Percentiles rank a stretch among this genome's conserved stretches.
These are phyloP conservation scores for Chaetomium sp. DNA, from an alignment of 2,329 filamentous ascomycete genomes.

Conservation along the genomic window DNA sequence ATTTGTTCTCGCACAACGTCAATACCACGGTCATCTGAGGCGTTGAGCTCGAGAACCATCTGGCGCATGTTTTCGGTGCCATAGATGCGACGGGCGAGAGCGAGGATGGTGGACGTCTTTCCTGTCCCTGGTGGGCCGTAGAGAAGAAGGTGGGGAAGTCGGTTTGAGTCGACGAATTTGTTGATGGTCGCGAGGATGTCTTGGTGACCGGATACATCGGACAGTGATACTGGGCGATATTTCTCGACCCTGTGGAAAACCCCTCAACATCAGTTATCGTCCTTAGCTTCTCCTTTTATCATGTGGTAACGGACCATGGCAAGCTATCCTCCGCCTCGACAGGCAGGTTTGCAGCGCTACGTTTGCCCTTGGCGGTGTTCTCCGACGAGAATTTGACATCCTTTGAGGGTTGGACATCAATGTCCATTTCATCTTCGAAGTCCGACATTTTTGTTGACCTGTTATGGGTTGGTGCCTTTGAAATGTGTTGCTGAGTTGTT, in stretches of 20 bases:
- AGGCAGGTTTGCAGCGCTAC: conserved; percentile 85
- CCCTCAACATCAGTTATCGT: not conserved
- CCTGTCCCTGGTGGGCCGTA: conserved; percentile 96
- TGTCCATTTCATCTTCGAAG: conserved; percentile 55
- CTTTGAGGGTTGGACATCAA: conserved; percentile 45
- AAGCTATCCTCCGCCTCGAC: conserved; percentile 90
- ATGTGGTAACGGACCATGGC: conserved; percentile 61
- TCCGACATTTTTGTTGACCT: conserved; percentile 46
- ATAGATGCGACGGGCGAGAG: conserved; percentile 88
- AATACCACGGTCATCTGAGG: conserved; percentile 94
- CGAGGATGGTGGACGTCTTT: conserved; percentile 94
- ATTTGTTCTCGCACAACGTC: conserved; percentile 98
- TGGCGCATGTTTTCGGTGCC: conserved; percentile 88
- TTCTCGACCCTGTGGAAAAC: conserved; percentile 73
- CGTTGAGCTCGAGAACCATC: conserved; percentile 97
- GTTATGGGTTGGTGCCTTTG: not conserved
- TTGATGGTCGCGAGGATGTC: conserved; percentile 98
- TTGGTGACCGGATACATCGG: conserved; percentile 92
- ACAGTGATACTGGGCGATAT: conserved; percentile 80
- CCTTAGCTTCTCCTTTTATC: not conserved
- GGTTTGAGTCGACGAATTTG: conserved; percentile 91
- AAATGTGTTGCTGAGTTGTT: not conserved
- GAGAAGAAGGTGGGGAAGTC: conserved; percentile 88
- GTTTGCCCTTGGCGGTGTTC: conserved; percentile 74
- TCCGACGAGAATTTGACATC: conserved; percentile 66